Base-by-base conservation (phyloP, 805 yeast genomes). In the Saccharomycopsis capsularis region DNA sequence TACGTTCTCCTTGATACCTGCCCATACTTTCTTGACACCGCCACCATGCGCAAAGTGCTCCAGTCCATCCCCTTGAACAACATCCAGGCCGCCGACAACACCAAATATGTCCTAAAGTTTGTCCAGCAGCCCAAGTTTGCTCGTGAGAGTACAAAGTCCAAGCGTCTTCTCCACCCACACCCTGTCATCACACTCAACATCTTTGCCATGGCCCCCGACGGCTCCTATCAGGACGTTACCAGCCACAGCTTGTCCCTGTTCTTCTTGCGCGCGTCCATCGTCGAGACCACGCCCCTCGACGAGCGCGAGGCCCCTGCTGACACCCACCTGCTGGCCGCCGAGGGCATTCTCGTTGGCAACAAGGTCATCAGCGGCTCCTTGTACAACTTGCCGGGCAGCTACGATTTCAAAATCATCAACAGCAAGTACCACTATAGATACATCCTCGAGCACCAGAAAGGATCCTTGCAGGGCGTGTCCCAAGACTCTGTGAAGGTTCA, bases 111-210 rank as follows among this genome's bases (percentile, higher is more conserved):
- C 15, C 24, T 52, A 18, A 40, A 41, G 21, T 41, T 52, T 18
- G 23, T 52, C 27, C 55, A 52, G 41, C 47, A 42, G 32, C 55
- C 55, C 7, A 42, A 39, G 23, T 52, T 48, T 43, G 55, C 55
- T n/a, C 46, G 55, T 42, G 55, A 52, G 30, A 40, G 47, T 22
- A 52, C 52, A n/a, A 52, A 46, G 35, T 38, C 40, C 13, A 51
- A 47, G 27, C 37, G 51, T 15, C 39, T 51, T 7, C 27, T 47
- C 18, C 54, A 50, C 38, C 53, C 53, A 4, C 44, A 40, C 21
- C 53, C 53, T 4, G 43, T 50, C 16, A 25, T 50, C n/a, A n/a
- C 42, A 11, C 38, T 50, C 23, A 50, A 35, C 1, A 34, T 50
- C 3, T 46, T 35, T 36, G 22, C 19, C 13, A 30, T 13, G 27